Conservation (phyloP, 73 alveolate genomes). For the Paramecium primaurelia region DNA sequence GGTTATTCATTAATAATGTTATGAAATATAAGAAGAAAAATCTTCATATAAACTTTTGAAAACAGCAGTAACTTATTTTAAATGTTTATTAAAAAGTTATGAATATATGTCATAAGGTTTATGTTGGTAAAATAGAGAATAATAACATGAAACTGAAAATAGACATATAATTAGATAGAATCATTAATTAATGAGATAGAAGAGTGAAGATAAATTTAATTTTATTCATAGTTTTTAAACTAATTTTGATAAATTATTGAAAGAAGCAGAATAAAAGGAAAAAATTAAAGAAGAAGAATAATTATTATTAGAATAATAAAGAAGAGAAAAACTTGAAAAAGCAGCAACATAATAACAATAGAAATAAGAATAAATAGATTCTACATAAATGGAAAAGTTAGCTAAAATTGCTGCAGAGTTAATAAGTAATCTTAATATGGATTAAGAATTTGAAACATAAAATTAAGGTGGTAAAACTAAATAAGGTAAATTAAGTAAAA, state of each 20-base stretch:
- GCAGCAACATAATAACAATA: background rate
- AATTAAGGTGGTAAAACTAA: background rate
- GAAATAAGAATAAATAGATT: background rate
- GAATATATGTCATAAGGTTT: background rate
- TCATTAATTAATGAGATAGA: conserved; percentile 2
- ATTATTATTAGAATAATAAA: background rate
- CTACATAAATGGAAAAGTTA: background rate
- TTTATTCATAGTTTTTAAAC: background rate
- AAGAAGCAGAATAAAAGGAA: conserved; percentile 11
- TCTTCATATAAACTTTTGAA: background rate
- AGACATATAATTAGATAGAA: conserved; percentile 4
- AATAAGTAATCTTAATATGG: background rate
- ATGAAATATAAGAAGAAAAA: conserved; percentile 4
- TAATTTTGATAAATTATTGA: conserved; percentile 15
- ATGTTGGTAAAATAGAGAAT: conserved; percentile 39
- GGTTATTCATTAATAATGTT: background rate
- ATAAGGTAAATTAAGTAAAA: background rate
- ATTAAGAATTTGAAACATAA: background rate
- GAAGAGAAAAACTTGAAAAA: conserved; percentile 1
- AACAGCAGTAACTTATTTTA: background rate
- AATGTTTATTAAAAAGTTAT: conserved; percentile 3
- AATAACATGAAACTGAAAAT: background rate
- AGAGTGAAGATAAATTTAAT: conserved; percentile 18
- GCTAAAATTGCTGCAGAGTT: background rate
- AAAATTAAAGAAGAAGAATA: background rate